Evolutionary conservation across 2,329 filamentous ascomycete species (phyloP).

Genomic region (Fusarium pilosicola): DNA sequence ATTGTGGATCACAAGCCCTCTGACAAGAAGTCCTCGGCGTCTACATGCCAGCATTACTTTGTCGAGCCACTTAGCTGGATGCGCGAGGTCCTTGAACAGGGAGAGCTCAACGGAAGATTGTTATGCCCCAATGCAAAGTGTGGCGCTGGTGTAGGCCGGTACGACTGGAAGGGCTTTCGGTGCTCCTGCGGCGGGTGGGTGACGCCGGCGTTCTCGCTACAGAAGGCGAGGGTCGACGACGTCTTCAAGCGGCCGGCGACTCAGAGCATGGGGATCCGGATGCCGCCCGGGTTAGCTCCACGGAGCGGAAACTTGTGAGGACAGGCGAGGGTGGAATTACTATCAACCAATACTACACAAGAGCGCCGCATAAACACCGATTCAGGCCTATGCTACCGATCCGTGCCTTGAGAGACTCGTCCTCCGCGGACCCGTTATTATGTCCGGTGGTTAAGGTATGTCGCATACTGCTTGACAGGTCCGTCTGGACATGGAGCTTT

Average conservation of each 20-base stretch:
- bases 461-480: not conserved
- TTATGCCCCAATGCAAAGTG: slow-evolving; percentile 84
- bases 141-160: slow-evolving; percentile 85
- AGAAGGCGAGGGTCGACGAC: slow-evolving; percentile 85
- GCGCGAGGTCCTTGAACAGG: slow-evolving; percentile 82
- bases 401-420: slow-evolving; percentile 12
- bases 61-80: slow-evolving; percentile 96
- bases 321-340: not conserved
- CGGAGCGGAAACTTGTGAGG: slow-evolving; percentile 50
- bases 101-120: slow-evolving; percentile 83
- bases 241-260: slow-evolving; percentile 42
- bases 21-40: slow-evolving; percentile 25
- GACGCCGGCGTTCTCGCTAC: slow-evolving; percentile 87
- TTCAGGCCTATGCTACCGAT: not conserved
- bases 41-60: slow-evolving; percentile 83
- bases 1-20: slow-evolving; percentile 69
- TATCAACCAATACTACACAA: not conserved
- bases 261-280: slow-evolving; percentile 60
- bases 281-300: slow-evolving; percentile 59
- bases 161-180: slow-evolving; percentile 94
- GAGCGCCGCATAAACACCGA: not conserved
- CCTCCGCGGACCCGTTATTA: slow-evolving; percentile 10
- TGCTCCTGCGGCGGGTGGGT: slow-evolving; percentile 94
- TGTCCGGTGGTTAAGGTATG: slow-evolving; percentile 3
- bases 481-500: slow-evolving; percentile 5